These are phyloP conservation scores for Geoglossum cookeanum DNA, from an alignment of 2,329 filamentous ascomycete species.

Conservation along the genomic window DNA sequence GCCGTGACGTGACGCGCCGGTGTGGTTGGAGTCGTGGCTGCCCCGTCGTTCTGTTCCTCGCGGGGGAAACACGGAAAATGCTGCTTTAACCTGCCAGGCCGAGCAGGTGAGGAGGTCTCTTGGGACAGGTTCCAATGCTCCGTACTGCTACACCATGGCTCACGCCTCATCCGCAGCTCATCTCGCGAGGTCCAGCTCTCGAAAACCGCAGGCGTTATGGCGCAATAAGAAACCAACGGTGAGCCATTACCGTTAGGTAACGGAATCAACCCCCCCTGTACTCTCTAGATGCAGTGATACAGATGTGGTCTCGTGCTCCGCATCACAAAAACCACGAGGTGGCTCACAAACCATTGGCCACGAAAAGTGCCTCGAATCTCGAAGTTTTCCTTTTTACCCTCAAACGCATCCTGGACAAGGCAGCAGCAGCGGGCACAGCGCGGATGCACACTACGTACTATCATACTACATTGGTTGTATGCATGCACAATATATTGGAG, in stretches of 20 bases:
- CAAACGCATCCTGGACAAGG: not conserved
- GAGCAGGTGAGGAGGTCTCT: not conserved
- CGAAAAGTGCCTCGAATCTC: not conserved
- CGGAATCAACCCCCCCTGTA: not conserved
- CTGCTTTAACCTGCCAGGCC: not conserved
- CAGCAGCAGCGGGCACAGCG: not conserved
- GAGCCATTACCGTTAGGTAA: conserved; percentile 1
- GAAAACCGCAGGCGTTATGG: not conserved
- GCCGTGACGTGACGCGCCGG: no score
- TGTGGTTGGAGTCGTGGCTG: no score
- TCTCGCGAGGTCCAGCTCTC: not conserved
- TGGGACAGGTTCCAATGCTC: not conserved
- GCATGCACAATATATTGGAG: no score
- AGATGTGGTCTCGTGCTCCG: not conserved
- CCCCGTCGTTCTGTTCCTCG: no score
- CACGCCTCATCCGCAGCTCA: not conserved
- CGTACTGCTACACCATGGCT: not conserved
- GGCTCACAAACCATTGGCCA: not conserved
- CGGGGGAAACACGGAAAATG: not conserved
- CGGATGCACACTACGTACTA: no score
- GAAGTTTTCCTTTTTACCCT: not conserved
- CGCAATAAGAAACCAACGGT: not conserved
- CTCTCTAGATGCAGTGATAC: not conserved
- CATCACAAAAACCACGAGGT: not conserved
- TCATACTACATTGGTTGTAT: no score